Percentiles rank a stretch among this genome's conserved stretches.
Evolutionary conservation across 768 basidiomycete species (phyloP).

Genomic region (Goffeauzyma gilvescens): DNA sequence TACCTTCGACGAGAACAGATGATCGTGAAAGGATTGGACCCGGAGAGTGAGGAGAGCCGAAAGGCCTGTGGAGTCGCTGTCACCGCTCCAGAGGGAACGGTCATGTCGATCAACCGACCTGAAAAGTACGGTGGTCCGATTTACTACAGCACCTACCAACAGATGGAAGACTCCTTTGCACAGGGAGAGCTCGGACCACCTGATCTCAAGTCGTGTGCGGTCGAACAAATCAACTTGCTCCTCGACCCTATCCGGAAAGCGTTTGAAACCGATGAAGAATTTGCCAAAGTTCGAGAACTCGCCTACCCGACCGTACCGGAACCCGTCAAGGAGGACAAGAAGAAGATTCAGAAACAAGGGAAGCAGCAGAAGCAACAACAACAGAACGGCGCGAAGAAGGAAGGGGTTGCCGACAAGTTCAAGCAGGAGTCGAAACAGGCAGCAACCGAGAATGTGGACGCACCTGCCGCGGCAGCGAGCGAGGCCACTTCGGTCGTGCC

Average conservation of each 20-base stretch:
- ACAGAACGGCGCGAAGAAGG: not conserved
- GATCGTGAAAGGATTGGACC: conserved; percentile 35
- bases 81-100: conserved; percentile 58
- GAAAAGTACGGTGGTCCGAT: conserved; percentile 54
- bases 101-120: conserved; percentile 60
- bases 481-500: too few relatives aligned
- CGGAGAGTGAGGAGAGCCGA: conserved; percentile 34
- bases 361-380: conserved; percentile 4
- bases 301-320: conserved; percentile 50
- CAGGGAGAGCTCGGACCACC: conserved; percentile 65
- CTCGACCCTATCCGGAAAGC: conserved; percentile 62
- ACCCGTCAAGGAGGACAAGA: conserved; percentile 20
- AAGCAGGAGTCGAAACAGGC: conserved; percentile 1
- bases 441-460: conserved; percentile 1
- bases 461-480: too few relatives aligned
- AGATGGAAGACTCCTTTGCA: conserved; percentile 54
- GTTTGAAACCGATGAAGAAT: conserved; percentile 60
- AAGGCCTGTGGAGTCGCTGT: conserved; percentile 46
- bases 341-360: conserved; percentile 13
- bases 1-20: conserved; percentile 47
- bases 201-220: conserved; percentile 66
- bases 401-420: not conserved
- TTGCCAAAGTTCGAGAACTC: conserved; percentile 51
- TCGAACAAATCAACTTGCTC: conserved; percentile 51
- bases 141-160: conserved; percentile 51